phyloP scores from a whole-genome alignment of 73 alveolate genomes.

The Symbiodinium pilosum region DNA sequence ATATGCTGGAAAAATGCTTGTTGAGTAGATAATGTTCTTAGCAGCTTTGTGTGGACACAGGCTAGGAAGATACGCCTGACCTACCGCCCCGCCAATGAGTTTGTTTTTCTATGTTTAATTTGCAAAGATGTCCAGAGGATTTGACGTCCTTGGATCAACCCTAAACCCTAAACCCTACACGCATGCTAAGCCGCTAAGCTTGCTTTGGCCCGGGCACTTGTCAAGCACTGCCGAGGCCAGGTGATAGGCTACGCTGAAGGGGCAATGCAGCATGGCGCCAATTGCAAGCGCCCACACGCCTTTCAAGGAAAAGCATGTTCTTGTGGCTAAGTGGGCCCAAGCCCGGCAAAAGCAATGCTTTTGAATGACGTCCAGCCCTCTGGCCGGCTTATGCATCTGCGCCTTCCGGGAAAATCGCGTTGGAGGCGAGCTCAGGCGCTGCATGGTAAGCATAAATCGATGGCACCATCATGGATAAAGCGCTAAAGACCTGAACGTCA shows the following conservation, averaged over 20 bases:
- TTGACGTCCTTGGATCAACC: background rate
- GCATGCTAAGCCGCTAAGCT: background rate
- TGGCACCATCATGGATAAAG: slow-evolving; percentile 43
- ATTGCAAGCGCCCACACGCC: slow-evolving; percentile 56
- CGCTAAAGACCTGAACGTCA: slow-evolving; percentile 77
- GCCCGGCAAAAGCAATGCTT: no score
- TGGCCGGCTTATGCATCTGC: no score
- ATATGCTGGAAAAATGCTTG: no score
- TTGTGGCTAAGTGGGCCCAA: no score
- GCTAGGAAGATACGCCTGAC: no score
- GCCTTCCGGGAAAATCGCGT: slow-evolving; percentile 55
- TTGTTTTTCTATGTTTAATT: no score
- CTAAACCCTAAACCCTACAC: no score
- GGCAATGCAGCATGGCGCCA: slow-evolving; percentile 35
- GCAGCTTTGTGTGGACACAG: no score
- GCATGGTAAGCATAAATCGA: slow-evolving; percentile 5
- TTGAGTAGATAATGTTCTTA: no score
- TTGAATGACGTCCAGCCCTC: no score
- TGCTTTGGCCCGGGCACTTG: background rate
- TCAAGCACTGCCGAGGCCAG: slow-evolving; percentile 21
- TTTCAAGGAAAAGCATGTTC: background rate
- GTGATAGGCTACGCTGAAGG: slow-evolving; percentile 65
- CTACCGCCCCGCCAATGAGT: no score
- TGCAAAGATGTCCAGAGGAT: background rate
- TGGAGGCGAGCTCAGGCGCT: slow-evolving; percentile 42